Evolutionary conservation across 83 land plant genomes (phyloP).

Genomic region (Picea engelmannii): DNA sequence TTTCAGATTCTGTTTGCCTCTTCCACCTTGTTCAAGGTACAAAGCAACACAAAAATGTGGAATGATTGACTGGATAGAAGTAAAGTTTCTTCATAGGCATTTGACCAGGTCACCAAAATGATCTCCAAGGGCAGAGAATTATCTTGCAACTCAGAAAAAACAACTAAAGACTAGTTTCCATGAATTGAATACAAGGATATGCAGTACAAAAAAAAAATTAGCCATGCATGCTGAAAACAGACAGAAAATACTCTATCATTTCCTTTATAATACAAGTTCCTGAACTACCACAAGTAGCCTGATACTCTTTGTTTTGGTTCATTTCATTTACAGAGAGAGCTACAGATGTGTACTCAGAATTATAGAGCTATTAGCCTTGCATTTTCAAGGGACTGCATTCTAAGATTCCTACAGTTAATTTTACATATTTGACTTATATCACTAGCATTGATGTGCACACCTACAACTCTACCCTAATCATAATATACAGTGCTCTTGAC

Average conservation of each 20-base stretch:
- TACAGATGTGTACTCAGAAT: conserved; percentile 1
- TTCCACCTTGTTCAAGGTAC: background rate
- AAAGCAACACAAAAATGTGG: background rate
- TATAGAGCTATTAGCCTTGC: background rate
- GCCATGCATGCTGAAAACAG: background rate
- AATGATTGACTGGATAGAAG: background rate
- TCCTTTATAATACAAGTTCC: background rate
- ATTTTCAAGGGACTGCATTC: background rate
- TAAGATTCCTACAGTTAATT: conserved; percentile 1
- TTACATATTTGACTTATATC: conserved; percentile 1
- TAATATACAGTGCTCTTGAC: conserved; percentile 11
- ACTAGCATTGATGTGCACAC: conserved; percentile 13
- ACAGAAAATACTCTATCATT: background rate
- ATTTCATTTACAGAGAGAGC: conserved; percentile 6
- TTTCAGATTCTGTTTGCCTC: background rate
- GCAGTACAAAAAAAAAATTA: background rate
- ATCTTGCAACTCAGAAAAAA: background rate
- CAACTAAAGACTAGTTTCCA: conserved; percentile 1
- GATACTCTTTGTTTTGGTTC: conserved; percentile 7
- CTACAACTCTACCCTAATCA: background rate
- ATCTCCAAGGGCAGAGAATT: background rate
- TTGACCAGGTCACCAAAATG: background rate
- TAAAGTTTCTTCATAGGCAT: background rate
- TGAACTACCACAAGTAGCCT: background rate
- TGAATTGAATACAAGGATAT: conserved; percentile 1